Evolutionary conservation across 768 basidiomycete genomes (phyloP).

Genomic region (Mycena epipterygia): DNA sequence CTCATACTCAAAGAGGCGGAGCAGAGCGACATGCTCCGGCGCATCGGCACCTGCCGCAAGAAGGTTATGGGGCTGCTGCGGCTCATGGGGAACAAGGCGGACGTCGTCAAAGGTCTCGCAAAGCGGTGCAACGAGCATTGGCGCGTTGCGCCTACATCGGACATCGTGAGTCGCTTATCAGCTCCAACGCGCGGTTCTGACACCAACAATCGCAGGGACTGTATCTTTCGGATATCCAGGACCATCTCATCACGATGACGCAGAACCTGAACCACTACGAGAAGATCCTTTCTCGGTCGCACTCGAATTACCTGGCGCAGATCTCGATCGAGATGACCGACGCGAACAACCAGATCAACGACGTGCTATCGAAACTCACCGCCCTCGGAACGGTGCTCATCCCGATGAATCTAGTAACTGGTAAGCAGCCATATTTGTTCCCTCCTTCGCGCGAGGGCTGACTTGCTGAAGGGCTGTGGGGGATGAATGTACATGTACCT

Average conservation of each 20-base stretch:
- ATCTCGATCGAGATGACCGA: constrained; percentile 99
- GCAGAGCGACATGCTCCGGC: constrained; percentile 97
- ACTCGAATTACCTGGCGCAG: constrained; percentile 99
- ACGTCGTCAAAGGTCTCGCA: constrained; percentile 98
- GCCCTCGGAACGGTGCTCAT: constrained; percentile 98
- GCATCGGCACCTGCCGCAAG: constrained; percentile 98
- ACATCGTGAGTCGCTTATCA: constrained; percentile 75
- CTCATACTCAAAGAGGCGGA: constrained; percentile 95
- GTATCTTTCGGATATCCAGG: constrained; percentile 97
- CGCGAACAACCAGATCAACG: constrained; percentile 99
- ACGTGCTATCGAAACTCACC: constrained; percentile 96
- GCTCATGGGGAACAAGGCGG: constrained; percentile 99
- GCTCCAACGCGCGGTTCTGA: neutral
- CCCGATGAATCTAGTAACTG: constrained; percentile 97
- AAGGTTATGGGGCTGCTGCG: constrained; percentile 98
- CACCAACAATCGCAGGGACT: constrained; percentile 71
- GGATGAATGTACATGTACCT: constrained; percentile 99
- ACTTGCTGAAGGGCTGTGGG: constrained; percentile 80
- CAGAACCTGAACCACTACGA: constrained; percentile 99
- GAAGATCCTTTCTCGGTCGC: constrained; percentile 98
- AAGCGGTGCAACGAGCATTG: constrained; percentile 99
- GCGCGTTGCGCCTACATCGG: constrained; percentile 97
- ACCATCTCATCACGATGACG: constrained; percentile 99
- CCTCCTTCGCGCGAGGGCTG: neutral
- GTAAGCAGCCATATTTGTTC: constrained; percentile 50